Evolutionary conservation across 2,329 filamentous ascomycete genomes (phyloP).

Genomic region (Orbilia ellipsospora): DNA sequence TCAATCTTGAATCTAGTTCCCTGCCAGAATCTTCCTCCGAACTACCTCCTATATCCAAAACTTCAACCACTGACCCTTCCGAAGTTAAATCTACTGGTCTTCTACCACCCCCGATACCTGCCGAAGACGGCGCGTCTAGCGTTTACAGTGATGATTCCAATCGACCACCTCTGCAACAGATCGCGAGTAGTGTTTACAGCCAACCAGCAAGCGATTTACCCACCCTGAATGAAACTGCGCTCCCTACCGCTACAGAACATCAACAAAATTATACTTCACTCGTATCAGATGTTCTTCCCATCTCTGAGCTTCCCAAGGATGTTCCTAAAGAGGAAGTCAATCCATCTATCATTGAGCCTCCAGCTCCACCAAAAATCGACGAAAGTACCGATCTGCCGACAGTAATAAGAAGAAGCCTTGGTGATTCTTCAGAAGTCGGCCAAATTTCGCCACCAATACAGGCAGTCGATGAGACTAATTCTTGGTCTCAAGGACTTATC

Average conservation of each 20-base stretch:
- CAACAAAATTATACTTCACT: conserved; percentile 36
- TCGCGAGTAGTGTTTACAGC: conserved; percentile 35
- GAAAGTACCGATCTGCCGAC: conserved; percentile 33
- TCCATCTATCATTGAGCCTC: not conserved
- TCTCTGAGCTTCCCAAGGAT: conserved; percentile 4
- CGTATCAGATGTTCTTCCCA: conserved; percentile 40
- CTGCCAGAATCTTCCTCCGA: not conserved
- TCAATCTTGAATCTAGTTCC: conserved; percentile 26
- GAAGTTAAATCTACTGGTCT: conserved; percentile 27
- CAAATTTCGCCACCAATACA: conserved; percentile 25
- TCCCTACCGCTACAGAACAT: conserved; percentile 18
- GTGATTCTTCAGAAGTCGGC: conserved; percentile 17
- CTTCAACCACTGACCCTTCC: not conserved
- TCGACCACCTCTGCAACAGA: conserved; percentile 27
- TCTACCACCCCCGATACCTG: conserved; percentile 5
- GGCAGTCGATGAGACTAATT: conserved; percentile 26
- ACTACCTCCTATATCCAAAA: not conserved
- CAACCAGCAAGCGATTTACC: conserved; percentile 19
- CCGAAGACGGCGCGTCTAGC: conserved; percentile 34
- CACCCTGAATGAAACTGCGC: conserved; percentile 1
- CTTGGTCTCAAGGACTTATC: conserved; percentile 44
- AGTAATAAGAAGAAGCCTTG: conserved; percentile 26
- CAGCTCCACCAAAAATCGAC: not conserved
- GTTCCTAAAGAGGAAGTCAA: not conserved
- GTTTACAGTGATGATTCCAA: conserved; percentile 47